These are phyloP conservation scores for Tephrocybe sp. DNA, from an alignment of 768 basidiomycete species.

Conservation along the genomic window DNA sequence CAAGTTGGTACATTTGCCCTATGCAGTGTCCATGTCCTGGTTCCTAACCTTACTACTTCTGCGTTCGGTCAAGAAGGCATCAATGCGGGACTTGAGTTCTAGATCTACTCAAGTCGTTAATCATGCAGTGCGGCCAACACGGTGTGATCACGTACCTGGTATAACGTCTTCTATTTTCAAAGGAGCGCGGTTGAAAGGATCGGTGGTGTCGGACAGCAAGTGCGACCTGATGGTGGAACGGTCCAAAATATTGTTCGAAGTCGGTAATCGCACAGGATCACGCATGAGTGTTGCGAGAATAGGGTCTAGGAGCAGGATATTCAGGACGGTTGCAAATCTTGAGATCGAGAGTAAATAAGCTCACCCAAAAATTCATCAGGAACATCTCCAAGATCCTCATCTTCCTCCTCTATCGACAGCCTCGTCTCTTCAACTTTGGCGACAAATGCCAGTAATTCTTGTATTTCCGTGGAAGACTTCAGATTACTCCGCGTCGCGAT, in stretches of 20 bases:
- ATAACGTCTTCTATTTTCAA: slow-evolving; percentile 78
- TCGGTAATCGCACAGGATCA: slow-evolving; percentile 89
- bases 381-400: slow-evolving; percentile 80
- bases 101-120: slow-evolving; percentile 38
- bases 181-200: slow-evolving; percentile 94
- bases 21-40: slow-evolving; percentile 16
- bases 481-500: slow-evolving; percentile 61
- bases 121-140: slow-evolving; percentile 11
- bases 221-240: slow-evolving; percentile 94
- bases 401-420: slow-evolving; percentile 79
- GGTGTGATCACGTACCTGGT: slow-evolving; percentile 48
- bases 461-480: slow-evolving; percentile 78
- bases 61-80: slow-evolving; percentile 64
- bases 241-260: slow-evolving; percentile 77
- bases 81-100: slow-evolving; percentile 77
- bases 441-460: slow-evolving; percentile 66
- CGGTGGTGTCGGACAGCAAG: slow-evolving; percentile 83
- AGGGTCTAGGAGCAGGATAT: slow-evolving; percentile 52
- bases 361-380: slow-evolving; percentile 94
- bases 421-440: slow-evolving; percentile 82
- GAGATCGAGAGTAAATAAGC: slow-evolving; percentile 20
- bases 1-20: slow-evolving; percentile 11
- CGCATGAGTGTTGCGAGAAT: slow-evolving; percentile 92
- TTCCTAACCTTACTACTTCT: slow-evolving; percentile 31
- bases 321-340: background rate